Evolutionary conservation across 2,329 filamentous ascomycete genomes (phyloP), one percentile per base, ranked within the genome.

Genomic region (Cladosporium phlei): DNA sequence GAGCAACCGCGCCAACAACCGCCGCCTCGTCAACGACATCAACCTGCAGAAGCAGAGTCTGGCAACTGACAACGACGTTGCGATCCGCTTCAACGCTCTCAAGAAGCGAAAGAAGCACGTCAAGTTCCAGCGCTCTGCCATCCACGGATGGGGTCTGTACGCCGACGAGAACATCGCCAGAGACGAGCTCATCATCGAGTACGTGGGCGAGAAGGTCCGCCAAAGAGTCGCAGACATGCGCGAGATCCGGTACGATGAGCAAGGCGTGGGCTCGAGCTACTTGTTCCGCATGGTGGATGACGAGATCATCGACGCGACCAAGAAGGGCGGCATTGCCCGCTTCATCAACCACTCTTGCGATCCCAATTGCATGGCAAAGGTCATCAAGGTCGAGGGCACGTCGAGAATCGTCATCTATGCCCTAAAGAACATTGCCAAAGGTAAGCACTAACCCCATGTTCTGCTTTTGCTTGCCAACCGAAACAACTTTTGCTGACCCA

Each of bases 61-160:
- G 47, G 72, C 74, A 42, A 32, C 44, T 11, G 77, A 88, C 16
- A 85, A 85, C 44, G 88, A 89, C 46, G 91, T 96, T 59, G 88
- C 93, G 22, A 80, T 98, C 60, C 86, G 91, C 49, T 98, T 98
- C 78, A 98, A 98, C 68, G 93, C 97, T 72, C 82, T 98, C 49
- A 96, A 97, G 78, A 98, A 97, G 72, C 86, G 93, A 52, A 98
- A 97, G 81, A 98, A 98, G 75, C 90, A 91, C 1, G 93, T 98
- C 66, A 93, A 94, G 65, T 98, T 98, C 69, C 93, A 91, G 48
- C 82, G 93, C 34, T 98, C 93, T 43, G 93, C 93, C 35, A 98
- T 98, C 59, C 93, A 98, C 70, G 97, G 96, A 61, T 98, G 93
- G 93, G 93, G 93, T 21, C 72, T 98, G 21, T 98, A 98, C 63